phyloP scores from a whole-genome alignment of 2,329 filamentous ascomycete species.

The Ceratocystiopsis minuta region DNA sequence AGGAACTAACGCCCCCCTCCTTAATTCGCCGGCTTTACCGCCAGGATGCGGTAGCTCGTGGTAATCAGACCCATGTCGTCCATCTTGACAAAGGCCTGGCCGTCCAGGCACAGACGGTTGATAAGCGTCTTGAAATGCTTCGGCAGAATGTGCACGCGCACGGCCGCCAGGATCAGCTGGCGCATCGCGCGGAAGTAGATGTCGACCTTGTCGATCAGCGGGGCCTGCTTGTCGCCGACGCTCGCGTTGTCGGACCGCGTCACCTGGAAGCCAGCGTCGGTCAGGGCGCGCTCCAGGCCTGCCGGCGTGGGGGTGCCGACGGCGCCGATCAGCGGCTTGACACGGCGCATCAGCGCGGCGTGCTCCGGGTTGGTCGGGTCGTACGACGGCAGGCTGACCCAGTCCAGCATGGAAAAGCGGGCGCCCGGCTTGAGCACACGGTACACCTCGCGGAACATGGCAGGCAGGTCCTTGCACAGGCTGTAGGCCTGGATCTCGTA shows the following conservation, averaged over 20 bases:
- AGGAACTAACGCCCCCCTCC: too few species aligned
- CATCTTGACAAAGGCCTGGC: slow-evolving; percentile 37
- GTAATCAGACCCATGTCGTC: slow-evolving; percentile 32
- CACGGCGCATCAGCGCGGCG: slow-evolving; percentile 31
- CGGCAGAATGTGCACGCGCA: slow-evolving; percentile 27
- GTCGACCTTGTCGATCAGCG: slow-evolving; percentile 35
- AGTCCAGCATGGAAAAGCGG: slow-evolving; percentile 31
- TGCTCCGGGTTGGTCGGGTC: slow-evolving; percentile 27
- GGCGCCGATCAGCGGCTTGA: slow-evolving; percentile 36
- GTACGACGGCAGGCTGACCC: slow-evolving; percentile 32
- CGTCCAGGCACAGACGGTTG: slow-evolving; percentile 33
- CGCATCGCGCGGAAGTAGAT: slow-evolving; percentile 33
- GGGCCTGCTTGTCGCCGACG: slow-evolving; percentile 30
- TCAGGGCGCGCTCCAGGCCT: slow-evolving; percentile 26
- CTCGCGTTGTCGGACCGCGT: slow-evolving; percentile 32
- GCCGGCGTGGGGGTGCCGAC: slow-evolving; percentile 33
- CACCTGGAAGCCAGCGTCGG: slow-evolving; percentile 28
- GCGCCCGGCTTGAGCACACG: slow-evolving; percentile 32
- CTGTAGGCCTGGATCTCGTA: slow-evolving; percentile 40
- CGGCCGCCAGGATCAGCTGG: slow-evolving; percentile 28
- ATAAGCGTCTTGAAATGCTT: slow-evolving; percentile 34
- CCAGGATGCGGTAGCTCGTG: slow-evolving; percentile 34
- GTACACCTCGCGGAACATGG: slow-evolving; percentile 29
- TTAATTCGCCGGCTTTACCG: slow-evolving; percentile 21
- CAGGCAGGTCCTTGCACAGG: slow-evolving; percentile 29